Conservation (phyloP, 805 yeast species). For the Blastobotrys mokoenaii region DNA sequence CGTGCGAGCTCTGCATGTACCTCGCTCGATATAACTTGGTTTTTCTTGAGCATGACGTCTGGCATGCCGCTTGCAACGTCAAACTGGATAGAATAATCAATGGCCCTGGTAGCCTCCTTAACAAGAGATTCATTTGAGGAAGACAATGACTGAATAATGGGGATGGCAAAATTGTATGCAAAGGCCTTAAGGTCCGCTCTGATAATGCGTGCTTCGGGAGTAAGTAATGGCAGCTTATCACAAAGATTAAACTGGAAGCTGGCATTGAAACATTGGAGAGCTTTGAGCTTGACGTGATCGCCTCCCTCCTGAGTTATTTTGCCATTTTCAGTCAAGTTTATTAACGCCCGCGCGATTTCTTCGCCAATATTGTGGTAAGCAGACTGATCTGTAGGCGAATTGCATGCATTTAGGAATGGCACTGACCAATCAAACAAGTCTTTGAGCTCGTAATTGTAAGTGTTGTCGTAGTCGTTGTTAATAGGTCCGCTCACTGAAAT, state of each 20-base stretch:
- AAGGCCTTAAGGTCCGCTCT: not conserved
- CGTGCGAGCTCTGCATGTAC: slow-evolving; percentile 2
- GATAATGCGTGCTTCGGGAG: not conserved
- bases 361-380: not conserved
- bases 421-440: slow-evolving; percentile 2
- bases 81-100: not conserved
- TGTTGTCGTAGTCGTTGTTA: not conserved
- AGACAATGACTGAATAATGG: not conserved
- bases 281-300: not conserved
- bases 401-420: not conserved
- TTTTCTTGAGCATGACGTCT: not conserved
- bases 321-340: not conserved
- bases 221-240: not conserved
- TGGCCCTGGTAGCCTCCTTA: slow-evolving; percentile 1
- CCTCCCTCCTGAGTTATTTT: not conserved
- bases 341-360: not conserved
- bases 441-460: not conserved
- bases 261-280: not conserved
- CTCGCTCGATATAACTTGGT: not conserved
- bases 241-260: not conserved
- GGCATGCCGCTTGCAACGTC: slow-evolving; percentile 6
- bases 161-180: not conserved
- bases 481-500: not conserved
- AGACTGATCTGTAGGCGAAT: not conserved
- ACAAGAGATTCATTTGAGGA: not conserved